Percentiles rank a stretch among this genome's conserved stretches.
Conservation (phyloP, 805 yeast species). For the Candida mattraensis region DNA sequence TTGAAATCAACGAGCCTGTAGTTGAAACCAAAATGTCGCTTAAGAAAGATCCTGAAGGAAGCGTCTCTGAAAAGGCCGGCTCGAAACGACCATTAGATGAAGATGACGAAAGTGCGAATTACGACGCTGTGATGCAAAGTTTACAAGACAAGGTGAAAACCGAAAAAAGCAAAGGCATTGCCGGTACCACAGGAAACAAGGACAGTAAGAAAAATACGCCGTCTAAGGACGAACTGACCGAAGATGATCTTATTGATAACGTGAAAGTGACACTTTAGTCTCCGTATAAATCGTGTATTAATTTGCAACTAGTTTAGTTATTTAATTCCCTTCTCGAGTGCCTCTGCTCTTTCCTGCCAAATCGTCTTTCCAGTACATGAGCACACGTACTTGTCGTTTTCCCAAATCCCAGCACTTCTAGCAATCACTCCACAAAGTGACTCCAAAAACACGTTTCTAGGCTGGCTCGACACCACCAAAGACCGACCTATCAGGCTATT, state of each 20-base stretch:
- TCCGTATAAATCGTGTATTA: slow-evolving; percentile 4
- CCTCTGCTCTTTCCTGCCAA: slow-evolving; percentile 92
- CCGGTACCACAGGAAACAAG: slow-evolving; percentile 1
- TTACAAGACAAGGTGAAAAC: slow-evolving; percentile 4
- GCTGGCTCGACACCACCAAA: slow-evolving; percentile 44
- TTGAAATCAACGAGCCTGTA: slow-evolving; percentile 16
- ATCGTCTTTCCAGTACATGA: slow-evolving; percentile 93
- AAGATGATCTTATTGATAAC: slow-evolving; percentile 20
- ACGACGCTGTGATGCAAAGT: slow-evolving; percentile 12
- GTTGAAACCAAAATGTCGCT: slow-evolving; percentile 10
- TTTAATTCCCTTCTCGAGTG: slow-evolving; percentile 55
- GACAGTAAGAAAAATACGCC: slow-evolving; percentile 1
- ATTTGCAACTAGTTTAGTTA: slow-evolving; percentile 5
- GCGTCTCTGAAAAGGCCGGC: slow-evolving; percentile 14
- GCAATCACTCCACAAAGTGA: slow-evolving; percentile 86
- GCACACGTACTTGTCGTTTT: slow-evolving; percentile 89
- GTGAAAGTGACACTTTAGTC: slow-evolving; percentile 9
- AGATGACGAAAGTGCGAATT: slow-evolving; percentile 18
- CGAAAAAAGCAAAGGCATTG: slow-evolving; percentile 2
- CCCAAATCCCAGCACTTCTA: slow-evolving; percentile 96
- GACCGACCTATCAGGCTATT: slow-evolving; percentile 72
- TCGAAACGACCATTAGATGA: slow-evolving; percentile 22
- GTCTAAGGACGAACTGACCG: slow-evolving; percentile 12
- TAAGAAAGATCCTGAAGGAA: slow-evolving; percentile 19
- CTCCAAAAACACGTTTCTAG: slow-evolving; percentile 40